Evolutionary conservation across 2,329 filamentous ascomycete species (phyloP).

Genomic region (Epicoccum nigrum): DNA sequence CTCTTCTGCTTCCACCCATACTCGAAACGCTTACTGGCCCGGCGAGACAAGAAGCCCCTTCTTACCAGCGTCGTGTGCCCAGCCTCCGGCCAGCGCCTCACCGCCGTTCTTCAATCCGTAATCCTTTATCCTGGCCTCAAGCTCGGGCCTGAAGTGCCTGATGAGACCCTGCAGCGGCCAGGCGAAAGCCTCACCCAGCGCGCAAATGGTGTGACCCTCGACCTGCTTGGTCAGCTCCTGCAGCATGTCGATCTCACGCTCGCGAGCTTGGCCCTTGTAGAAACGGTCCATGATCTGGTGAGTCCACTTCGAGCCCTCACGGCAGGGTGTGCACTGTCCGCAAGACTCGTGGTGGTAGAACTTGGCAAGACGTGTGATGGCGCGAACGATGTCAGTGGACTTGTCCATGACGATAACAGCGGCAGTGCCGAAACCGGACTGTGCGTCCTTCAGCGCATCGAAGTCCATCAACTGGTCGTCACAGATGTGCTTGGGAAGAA

Average conservation of each 20-base stretch:
- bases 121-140: conserved; percentile 87
- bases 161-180: conserved; percentile 99
- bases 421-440: conserved; percentile 95
- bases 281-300: conserved; percentile 99
- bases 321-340: conserved; percentile 98
- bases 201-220: conserved; percentile 98
- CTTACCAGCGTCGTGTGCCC: conserved; percentile 74
- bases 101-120: conserved; percentile 77
- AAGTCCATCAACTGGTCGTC: conserved; percentile 99
- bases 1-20: not conserved
- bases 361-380: conserved; percentile 88
- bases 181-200: conserved; percentile 94
- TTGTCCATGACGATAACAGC: conserved; percentile 99
- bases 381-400: conserved; percentile 92
- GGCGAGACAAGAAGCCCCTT: conserved; percentile 87
- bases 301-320: conserved; percentile 98
- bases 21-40: conserved; percentile 67
- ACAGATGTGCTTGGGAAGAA: conserved; percentile 87
- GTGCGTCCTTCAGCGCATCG: conserved; percentile 95
- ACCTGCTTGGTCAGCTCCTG: conserved; percentile 99
- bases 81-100: conserved; percentile 81
- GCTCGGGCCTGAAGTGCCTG: conserved; percentile 94
- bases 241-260: conserved; percentile 98
- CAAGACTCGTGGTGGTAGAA: conserved; percentile 99
- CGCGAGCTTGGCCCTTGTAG: conserved; percentile 85